phyloP scores from a whole-genome alignment of 2,329 filamentous ascomycete genomes.

The Fusarium lyarnte region DNA sequence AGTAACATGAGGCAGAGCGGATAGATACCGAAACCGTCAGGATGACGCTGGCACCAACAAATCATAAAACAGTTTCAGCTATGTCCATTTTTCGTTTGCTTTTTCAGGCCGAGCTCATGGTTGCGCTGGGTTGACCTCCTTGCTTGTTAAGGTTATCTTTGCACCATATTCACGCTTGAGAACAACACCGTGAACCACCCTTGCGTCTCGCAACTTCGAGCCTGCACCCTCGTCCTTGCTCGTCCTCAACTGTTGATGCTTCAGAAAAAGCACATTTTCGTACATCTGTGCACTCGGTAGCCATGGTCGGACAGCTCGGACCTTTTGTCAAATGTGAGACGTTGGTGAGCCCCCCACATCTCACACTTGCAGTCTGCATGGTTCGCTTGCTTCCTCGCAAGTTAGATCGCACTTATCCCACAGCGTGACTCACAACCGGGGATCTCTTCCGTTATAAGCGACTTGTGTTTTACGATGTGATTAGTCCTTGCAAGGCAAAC shows the following conservation, averaged over 20 bases:
- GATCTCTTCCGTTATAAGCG: constrained; percentile 29
- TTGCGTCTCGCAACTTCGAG: constrained; percentile 26
- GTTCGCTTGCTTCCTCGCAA: constrained; percentile 18
- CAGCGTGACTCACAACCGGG: constrained; percentile 38
- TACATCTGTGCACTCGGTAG: not conserved
- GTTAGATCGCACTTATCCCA: constrained; percentile 10
- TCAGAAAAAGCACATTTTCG: not conserved
- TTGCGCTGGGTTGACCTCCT: constrained; percentile 4
- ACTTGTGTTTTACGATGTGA: constrained; percentile 36
- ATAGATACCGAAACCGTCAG: constrained; percentile 14
- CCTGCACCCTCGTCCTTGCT: constrained; percentile 20
- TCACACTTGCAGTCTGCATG: constrained; percentile 18
- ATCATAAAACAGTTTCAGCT: constrained; percentile 28
- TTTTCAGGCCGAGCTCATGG: constrained; percentile 8
- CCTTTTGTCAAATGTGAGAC: constrained; percentile 15
- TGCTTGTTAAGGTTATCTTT: constrained; percentile 13
- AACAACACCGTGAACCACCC: constrained; percentile 38
- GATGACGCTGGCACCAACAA: constrained; percentile 35
- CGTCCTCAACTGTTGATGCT: constrained; percentile 6
- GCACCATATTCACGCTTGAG: constrained; percentile 40
- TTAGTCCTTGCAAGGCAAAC: constrained; percentile 15
- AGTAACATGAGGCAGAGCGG: constrained; percentile 15
- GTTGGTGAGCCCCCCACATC: constrained; percentile 25
- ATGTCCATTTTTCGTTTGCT: constrained; percentile 25
- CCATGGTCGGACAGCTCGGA: not conserved